Evolutionary conservation across 192 early-diverging fungal genomes (phyloP).

Genomic region (Coemansia sp.): DNA sequence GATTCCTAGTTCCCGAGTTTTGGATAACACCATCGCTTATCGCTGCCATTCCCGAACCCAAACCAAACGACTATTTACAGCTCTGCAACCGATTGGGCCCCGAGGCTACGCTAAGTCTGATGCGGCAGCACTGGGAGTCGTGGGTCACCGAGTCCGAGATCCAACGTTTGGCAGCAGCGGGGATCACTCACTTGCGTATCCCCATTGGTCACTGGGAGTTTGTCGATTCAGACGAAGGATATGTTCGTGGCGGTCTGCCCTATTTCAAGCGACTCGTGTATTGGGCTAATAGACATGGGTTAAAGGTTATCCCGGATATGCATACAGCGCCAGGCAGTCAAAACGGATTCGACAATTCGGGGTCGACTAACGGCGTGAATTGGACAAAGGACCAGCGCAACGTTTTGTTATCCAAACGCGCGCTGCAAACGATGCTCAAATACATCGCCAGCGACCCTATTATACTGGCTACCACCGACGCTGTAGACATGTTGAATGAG

Average conservation of each 20-base stretch:
- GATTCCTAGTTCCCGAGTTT: slow-evolving; percentile 62
- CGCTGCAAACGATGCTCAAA: slow-evolving; percentile 57
- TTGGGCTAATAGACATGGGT: slow-evolving; percentile 58
- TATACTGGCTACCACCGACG: slow-evolving; percentile 40
- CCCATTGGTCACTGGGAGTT: slow-evolving; percentile 69
- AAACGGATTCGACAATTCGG: slow-evolving; percentile 64
- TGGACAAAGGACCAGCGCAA: slow-evolving; percentile 55
- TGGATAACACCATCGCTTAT: slow-evolving; percentile 62
- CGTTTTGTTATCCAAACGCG: slow-evolving; percentile 57
- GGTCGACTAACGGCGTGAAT: slow-evolving; percentile 47
- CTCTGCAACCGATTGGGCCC: slow-evolving; percentile 56
- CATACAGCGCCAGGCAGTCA: slow-evolving; percentile 65
- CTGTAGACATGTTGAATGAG: slow-evolving; percentile 52
- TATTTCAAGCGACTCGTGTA: slow-evolving; percentile 55
- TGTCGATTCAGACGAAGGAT: slow-evolving; percentile 58
- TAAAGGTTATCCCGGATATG: slow-evolving; percentile 62
- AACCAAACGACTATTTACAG: slow-evolving; percentile 51
- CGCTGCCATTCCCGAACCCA: slow-evolving; percentile 47
- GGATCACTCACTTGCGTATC: slow-evolving; percentile 60
- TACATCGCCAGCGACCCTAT: slow-evolving; percentile 58
- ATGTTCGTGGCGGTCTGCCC: slow-evolving; percentile 49
- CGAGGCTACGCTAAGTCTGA: slow-evolving; percentile 38
- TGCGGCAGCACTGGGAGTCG: slow-evolving; percentile 58
- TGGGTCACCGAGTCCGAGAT: slow-evolving; percentile 63
- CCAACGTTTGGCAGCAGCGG: slow-evolving; percentile 49